Evolutionary conservation across 208 protist species (phyloP).

Genomic region (Acanthamoeba royreba): DNA sequence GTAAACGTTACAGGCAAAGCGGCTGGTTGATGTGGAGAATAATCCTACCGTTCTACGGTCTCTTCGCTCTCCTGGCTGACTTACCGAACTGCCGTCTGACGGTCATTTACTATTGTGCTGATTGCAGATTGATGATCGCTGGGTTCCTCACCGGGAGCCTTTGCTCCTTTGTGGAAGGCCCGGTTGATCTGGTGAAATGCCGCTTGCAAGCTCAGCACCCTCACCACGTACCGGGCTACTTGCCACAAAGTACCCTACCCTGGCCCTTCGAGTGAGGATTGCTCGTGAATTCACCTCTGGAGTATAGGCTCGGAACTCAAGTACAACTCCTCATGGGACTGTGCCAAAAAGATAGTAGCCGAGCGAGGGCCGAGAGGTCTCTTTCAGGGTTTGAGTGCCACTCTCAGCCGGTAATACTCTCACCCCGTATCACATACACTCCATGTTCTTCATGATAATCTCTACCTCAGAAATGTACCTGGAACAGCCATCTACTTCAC

Average conservation of each 20-base stretch:
- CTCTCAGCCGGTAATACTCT: neutral
- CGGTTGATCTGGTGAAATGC: conserved; percentile 29
- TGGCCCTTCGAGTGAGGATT: no score
- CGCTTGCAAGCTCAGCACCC: conserved; percentile 27
- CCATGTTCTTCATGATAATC: no score
- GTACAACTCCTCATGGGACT: conserved; percentile 42
- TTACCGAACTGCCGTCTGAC: no score
- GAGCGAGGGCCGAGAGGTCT: neutral
- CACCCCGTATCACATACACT: no score
- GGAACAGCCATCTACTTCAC: conserved; percentile 35
- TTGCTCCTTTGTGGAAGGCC: conserved; percentile 16
- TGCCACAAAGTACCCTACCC: no score
- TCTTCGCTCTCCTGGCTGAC: no score
- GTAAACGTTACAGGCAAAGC: neutral
- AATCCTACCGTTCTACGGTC: neutral
- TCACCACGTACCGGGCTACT: neutral
- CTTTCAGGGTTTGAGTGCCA: conserved; percentile 27
- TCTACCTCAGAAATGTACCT: conserved; percentile 19
- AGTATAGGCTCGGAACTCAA: neutral
- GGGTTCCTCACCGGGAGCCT: neutral
- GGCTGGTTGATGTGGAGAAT: neutral
- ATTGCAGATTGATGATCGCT: neutral
- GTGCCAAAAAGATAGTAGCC: neutral
- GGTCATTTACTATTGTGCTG: no score
- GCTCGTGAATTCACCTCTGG: neutral